Base-by-base conservation (phyloP, 768 basidiomycete species). In the Kwoniella sp. region DNA sequence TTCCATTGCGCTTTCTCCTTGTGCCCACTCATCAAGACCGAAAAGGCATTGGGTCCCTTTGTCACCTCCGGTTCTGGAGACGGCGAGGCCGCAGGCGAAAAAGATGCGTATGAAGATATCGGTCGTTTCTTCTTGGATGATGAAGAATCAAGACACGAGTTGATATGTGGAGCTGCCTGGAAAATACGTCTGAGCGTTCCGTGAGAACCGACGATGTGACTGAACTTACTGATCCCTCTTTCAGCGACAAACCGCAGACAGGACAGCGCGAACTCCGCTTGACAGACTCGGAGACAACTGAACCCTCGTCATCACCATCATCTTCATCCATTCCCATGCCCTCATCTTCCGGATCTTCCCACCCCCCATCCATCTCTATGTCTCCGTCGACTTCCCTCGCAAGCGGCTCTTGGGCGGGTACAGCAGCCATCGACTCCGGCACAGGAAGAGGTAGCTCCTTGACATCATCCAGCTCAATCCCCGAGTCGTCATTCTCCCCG, bases 1-100 rank as follows among this genome's bases (percentile, higher is more conserved):
- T 84, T 86, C 91, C 92, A 96, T 2, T 82, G 81, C 54, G 84
- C 83, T 41, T 81, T 82, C 67, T 93, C 89, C 59, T 84, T 85
- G 59, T 83, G 78, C 1, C 86, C 85, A n/a, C 83, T 80, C 91
- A 98, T 95, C 32, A 98, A 79, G n/a, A 87, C 78, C 0, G 85
- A 84, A 73, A 92, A 96, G 0, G 82, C 76, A 56, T 82, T 78
- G 5, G 75, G 60, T 1, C 66, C 63, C 34, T 56, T 59, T 3
- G 55, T 45, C 42, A 54, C 43, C 11, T 61, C 53, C 12, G 58
- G 57, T 20, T 52, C 43, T 19, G 63, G 57, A 2, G 62, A 57
- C 20, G 58, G 52, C 42, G 70, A 42, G 26, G 60, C 43, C 19
- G 63, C 60, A 8, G 69, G 62, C 17, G 63, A 57, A 33, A 60